Evolutionary conservation across 2,329 filamentous ascomycete genomes (phyloP).

Genomic region (Colletotrichum lindemuthianum): DNA sequence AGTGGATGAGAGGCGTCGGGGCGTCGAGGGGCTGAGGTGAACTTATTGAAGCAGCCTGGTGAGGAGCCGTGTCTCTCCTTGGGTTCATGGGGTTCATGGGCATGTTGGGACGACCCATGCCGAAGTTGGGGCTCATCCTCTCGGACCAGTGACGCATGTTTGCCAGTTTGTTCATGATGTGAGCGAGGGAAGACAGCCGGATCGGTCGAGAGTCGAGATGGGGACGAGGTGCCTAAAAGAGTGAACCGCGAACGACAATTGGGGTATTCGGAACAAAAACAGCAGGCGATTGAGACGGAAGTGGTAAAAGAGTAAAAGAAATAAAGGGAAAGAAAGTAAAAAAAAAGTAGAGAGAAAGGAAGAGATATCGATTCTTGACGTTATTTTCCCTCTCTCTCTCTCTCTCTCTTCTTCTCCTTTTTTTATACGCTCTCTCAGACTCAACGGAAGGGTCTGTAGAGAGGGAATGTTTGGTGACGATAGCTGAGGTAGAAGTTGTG

Average conservation of each 20-base stretch:
- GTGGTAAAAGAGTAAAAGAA: constrained; percentile 41
- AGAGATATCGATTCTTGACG: constrained; percentile 34
- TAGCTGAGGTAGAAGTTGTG: constrained; percentile 27
- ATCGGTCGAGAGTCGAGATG: constrained; percentile 42
- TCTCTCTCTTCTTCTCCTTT: constrained; percentile 39
- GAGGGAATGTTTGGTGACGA: constrained; percentile 28
- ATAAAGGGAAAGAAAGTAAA: constrained; percentile 41
- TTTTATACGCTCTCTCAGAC: constrained; percentile 36
- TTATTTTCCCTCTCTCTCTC: constrained; percentile 39
- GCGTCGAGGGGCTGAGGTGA: constrained; percentile 78
- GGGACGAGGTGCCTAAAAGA: constrained; percentile 29
- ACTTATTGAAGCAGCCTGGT: constrained; percentile 65
- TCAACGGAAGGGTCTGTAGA: constrained; percentile 30
- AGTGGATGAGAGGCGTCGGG: constrained; percentile 72
- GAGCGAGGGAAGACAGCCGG: constrained; percentile 41
- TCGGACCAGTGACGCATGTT: constrained; percentile 79
- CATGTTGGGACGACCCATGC: constrained; percentile 68
- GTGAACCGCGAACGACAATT: constrained; percentile 29
- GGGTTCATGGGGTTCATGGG: constrained; percentile 66
- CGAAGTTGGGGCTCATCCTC: constrained; percentile 75
- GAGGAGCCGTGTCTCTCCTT: constrained; percentile 65
- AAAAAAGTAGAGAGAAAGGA: constrained; percentile 40
- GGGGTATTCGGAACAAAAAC: constrained; percentile 32
- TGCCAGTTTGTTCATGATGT: constrained; percentile 76
- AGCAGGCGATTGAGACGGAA: constrained; percentile 37